Percentiles rank a stretch among this genome's conserved stretches.
Conservation (phyloP, 345 rosid genomes). For the Atalantia buxifolia region DNA sequence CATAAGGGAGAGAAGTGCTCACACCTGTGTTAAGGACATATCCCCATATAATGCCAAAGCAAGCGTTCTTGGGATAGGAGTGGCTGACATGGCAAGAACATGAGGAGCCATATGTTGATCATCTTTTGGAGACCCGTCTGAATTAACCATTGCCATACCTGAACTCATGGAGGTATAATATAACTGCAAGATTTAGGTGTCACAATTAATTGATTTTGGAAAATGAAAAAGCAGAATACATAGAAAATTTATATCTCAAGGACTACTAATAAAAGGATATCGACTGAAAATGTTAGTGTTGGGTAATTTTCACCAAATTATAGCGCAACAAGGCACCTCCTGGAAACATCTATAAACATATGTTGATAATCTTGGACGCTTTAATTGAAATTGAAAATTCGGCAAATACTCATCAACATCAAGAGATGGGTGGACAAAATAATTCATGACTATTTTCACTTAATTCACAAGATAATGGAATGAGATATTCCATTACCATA, state of each 20-base stretch:
- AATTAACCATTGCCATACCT: conserved; percentile 26
- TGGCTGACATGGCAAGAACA: conserved; percentile 94
- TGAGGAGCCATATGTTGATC: conserved; percentile 87
- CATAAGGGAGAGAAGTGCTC: conserved; percentile 10
- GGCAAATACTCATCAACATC: not conserved
- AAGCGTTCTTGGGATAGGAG: conserved; percentile 94
- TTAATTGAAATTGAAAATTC: not conserved
- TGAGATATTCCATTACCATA: not conserved
- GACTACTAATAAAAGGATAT: not conserved
- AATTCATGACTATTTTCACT: not conserved
- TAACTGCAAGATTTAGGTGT: conserved; percentile 50
- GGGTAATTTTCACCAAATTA: not conserved
- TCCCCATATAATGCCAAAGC: conserved; percentile 94
- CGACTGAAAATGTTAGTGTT: not conserved
- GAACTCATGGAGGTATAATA: conserved; percentile 48
- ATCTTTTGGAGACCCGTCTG: conserved; percentile 40
- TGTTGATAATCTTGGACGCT: not conserved
- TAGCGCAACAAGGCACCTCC: not conserved
- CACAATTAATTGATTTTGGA: conserved; percentile 8
- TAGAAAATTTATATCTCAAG: conserved; percentile 9
- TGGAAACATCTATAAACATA: not conserved
- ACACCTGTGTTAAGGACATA: conserved; percentile 85
- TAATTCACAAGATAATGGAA: not conserved
- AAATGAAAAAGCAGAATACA: conserved; percentile 8
- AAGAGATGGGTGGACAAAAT: not conserved